These are phyloP conservation scores for Potentilla sterilis DNA, from an alignment of 306 rosid species.

Conservation along the genomic window DNA sequence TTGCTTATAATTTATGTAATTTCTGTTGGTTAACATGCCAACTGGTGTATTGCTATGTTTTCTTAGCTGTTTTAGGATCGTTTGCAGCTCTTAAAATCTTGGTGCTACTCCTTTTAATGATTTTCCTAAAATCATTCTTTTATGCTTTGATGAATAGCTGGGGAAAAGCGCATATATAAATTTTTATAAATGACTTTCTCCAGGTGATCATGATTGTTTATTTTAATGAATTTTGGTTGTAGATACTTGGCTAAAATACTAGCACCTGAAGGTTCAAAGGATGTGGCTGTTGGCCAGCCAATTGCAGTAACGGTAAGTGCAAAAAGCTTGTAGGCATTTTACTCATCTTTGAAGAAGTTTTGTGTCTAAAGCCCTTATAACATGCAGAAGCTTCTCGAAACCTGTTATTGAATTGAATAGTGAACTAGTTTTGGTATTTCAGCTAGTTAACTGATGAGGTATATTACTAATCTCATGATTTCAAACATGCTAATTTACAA, in stretches of 20 bases:
- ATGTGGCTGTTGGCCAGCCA: slow-evolving; percentile 87
- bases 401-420: slow-evolving; percentile 15
- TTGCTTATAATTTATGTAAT: neutral
- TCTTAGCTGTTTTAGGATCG: slow-evolving; percentile 2
- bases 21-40: neutral
- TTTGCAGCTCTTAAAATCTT: neutral
- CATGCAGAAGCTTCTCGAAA: neutral
- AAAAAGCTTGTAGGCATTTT: slow-evolving; percentile 27
- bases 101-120: neutral
- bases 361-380: neutral
- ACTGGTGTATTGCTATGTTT: slow-evolving; percentile 1
- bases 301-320: slow-evolving; percentile 92
- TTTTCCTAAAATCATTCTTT: neutral
- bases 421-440: neutral
- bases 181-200: slow-evolving; percentile 7
- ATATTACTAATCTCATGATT: neutral
- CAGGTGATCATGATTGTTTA: slow-evolving; percentile 11
- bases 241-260: slow-evolving; percentile 92
- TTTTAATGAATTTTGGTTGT: slow-evolving; percentile 22
- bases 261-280: slow-evolving; percentile 87
- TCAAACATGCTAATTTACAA: slow-evolving; percentile 18
- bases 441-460: neutral
- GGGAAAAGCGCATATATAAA: neutral
- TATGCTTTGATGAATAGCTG: neutral
- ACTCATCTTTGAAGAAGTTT: slow-evolving; percentile 10